phyloP scores from a whole-genome alignment of 257 asterid genomes.

The Orobanche coerulescens region DNA sequence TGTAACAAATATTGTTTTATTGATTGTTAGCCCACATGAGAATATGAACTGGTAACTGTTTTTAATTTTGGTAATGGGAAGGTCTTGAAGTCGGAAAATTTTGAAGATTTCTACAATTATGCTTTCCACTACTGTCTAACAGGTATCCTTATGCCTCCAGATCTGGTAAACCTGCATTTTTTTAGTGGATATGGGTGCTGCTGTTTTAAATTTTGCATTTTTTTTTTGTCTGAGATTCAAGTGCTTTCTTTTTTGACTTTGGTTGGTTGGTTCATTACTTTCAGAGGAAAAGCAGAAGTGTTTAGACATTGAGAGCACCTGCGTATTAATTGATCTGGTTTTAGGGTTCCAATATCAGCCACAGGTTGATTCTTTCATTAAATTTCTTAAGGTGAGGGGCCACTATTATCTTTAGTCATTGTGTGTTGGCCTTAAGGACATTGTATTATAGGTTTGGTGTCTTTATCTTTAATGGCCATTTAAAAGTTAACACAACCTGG shows the following conservation, averaged over 20 bases:
- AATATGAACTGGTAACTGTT: constrained; percentile 11
- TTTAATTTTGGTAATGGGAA: constrained; percentile 16
- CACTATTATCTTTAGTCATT: background rate
- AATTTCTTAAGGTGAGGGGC: constrained; percentile 55
- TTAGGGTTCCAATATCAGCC: constrained; percentile 45
- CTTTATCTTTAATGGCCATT: constrained; percentile 3
- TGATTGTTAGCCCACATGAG: constrained; percentile 17
- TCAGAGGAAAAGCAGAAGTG: constrained; percentile 88
- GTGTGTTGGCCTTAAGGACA: constrained; percentile 7
- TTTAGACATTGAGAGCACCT: constrained; percentile 73
- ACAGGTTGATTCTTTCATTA: constrained; percentile 53
- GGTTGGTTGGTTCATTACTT: constrained; percentile 20
- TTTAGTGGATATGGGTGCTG: background rate
- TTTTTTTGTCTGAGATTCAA: background rate
- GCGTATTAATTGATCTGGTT: constrained; percentile 63
- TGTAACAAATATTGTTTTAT: background rate
- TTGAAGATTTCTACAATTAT: constrained; percentile 53
- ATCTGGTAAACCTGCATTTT: background rate
- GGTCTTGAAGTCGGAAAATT: constrained; percentile 46
- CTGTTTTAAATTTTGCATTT: background rate
- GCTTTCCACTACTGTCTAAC: constrained; percentile 66
- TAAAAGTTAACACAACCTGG: background rate
- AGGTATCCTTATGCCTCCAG: constrained; percentile 40
- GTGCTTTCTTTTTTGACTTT: background rate
- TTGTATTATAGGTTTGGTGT: background rate